Base-by-base conservation (phyloP, 805 yeast species). In the Zygosaccharomyces pseudorouxii region DNA sequence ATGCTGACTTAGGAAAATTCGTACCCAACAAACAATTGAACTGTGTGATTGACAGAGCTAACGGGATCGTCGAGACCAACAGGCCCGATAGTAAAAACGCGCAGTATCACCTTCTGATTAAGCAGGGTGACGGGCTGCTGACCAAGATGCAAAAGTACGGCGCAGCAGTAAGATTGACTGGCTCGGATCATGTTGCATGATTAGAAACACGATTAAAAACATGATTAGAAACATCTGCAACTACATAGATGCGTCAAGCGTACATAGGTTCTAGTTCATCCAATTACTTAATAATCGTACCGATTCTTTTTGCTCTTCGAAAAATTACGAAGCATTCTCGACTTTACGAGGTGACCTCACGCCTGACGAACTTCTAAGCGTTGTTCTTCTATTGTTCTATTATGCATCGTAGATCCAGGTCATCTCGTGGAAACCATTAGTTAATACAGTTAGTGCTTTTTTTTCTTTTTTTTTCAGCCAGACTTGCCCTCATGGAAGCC, bases 71-170 rank as follows among this genome's bases (percentile, higher is more conserved):
- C 55, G 95, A 88, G 67, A 93, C 99, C 14, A 93, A 89, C 69
- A 79, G 98, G 57, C 97, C 97, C 1, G 99, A 93, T 67, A 89
- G 86, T 71, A 93, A 93, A 71, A 92, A 93, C 65, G 86, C 88
- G 48, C 98, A 92, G 71, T 93, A 90, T 68, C 96, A 89, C 65
- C 69, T 75, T 54, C 77, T 93, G 61, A 82, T 93, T 60, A 89
- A 88, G 69, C 95, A 85, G 65, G 98, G 99, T 54, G 99, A 93
- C 64, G 81, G 83, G 2, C 75, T 93, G 60, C 79, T 93, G 65
- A 92, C 99, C 14, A 93, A 92, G 68, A 77, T 93, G 63, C 99
- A 93, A 68, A 93, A 90, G 68, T 93, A 92, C 60, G 96, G 96
- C 41, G 97, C 98, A 39, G 97, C 97, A 19, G 98, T 93, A 43